Evolutionary conservation across 495 filamentous ascomycete genomes (phyloP), one percentile per base, ranked within the genome.

Genomic region (Aspergillus baeticus): DNA sequence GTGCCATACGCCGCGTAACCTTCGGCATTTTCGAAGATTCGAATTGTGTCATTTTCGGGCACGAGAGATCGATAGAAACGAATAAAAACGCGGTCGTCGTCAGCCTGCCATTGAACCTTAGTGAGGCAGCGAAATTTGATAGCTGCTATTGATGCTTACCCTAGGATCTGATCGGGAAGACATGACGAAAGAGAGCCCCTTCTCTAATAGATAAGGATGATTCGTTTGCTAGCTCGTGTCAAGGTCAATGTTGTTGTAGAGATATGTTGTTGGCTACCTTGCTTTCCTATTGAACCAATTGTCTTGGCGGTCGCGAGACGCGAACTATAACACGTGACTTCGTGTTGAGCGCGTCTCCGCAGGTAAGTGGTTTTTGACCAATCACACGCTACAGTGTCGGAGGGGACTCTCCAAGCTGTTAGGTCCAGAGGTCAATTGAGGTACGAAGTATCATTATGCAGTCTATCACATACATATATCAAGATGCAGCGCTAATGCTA

Each of bases 71-170:
- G 90, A 78, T 91, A 98, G 77, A 93, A 96, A 35, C 86, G 86
- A 69, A 97, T 97, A 76, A 98, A 98, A 57, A 92, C 89, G 65
- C 84, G 84, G 79, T 98, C 94, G 69, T 98, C 94, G 63, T 98
- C 94, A 61, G 97, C 88, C 90, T 95, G 58, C 36, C 10, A 20
- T 49, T 33, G 35, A 31, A 14, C 39, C 18, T 42, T 47, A 8
- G 44, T 50, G 36, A 17, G 17, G 49, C 37, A 26, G 26, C 5
- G 34, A 31, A 14, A 22, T 41, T 34, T 8, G 37, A 21, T 14
- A 18, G 13, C 26, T 2, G 35, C 23, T 10, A 39, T n/a, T 18
- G 33, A 52, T 21, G 38, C 56, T 57, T 73, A 90, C 90, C 83
- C 92, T 97, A 34, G 97, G 72, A 65, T 98, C 93, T 48, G 93